Evolutionary conservation across 2,329 filamentous ascomycete species (phyloP), one percentile per base, ranked within the genome.

Genomic region (Fonsecaea pedrosoi): DNA sequence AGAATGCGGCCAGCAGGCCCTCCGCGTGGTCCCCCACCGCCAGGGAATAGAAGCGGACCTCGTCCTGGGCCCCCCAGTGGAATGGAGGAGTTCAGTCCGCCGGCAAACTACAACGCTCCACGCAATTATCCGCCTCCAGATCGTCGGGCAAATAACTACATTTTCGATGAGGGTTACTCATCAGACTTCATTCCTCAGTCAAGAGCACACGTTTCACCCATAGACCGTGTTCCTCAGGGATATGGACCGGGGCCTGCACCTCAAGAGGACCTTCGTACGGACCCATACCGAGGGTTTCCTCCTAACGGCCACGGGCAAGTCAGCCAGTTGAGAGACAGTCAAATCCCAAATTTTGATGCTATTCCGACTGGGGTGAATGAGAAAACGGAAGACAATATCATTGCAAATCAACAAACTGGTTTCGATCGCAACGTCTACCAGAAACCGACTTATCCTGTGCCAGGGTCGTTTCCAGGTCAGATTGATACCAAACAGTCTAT

Each of bases 331-430:
- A 86, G 55, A 32, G 65, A 53, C 57, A 81, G 82, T 18, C 86
- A 88, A 56, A 88, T 89, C 86, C 87, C 87, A 2, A 85, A 89
- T 70, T 89, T 89, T 71, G 86, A 88, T 73, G 84, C 83, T 2
- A 83, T 85, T 30, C 67, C 68, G 10, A 70, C 68, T 34, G 64
- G 62, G 57, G 57, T 65, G 25, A 62, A 67, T 32, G 62, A 68
- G 40, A 69, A 68, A 58, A 62, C 66, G 5, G 56, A 65, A 42
- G 66, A 68, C 15, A 56, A 62, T n/a, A 50, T 66, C 12, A 60
- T 45, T 65, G 72, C 73, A 10, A 54, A 64, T 40, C 58, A 57
- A 63, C 40, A 21, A 40, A 21, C 50, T 0, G 55, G 65, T 12
- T 63, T 62, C 37, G 58, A 64, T 25, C 65, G 64, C 25, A 68